Base-by-base conservation (phyloP, 345 rosid genomes). In the Zanthoxylum bungeanum region DNA sequence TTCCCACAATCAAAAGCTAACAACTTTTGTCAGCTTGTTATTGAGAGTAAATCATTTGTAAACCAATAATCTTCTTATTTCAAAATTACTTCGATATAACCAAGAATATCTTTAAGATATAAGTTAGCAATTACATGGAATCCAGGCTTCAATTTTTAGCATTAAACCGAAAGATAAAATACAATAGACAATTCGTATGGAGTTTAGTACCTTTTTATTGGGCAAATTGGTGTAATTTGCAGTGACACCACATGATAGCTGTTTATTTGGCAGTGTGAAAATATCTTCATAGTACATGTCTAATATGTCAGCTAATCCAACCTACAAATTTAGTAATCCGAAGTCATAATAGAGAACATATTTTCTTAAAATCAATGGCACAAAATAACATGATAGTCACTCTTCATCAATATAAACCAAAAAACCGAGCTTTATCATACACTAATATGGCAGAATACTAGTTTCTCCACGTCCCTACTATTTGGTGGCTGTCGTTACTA, bases 281-380 rank as follows among this genome's bases (percentile, higher is more conserved):
- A 78, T 62, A 73, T 94, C 98, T 81, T 92, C 97, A 78, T 82
- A 94, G 77, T 79, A 90, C 73, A 90, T 83, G 80, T 94, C 97
- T 77, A 94, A 75, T 51, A 86, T 70, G 73, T 90, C 90, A 49
- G 95, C 96, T 85, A 94, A 73, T 71, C 89, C 91, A 66, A 82
- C 97, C 98, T 94, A 77, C 55, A 86, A 68, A 76, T 47, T 66
- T 65, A 34, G 42, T 30, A 69, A 61, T 55, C 50, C 7, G 69
- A 42, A 69, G 51, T 81, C 64, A 84, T 44, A 72, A 70, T 3
- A 56, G 66, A 68, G 57, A 76, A 40, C 27, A 22, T 46, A 60
- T 51, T 37, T 66, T 53, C 11, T 21, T 36, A 8, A 7, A 42
- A 1, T 44, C 49, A 31, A 51, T 12, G 5, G 42, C 50, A 55